A percentile compares a stretch with the other conserved stretches of the same genome.
Evolutionary conservation across 2,329 filamentous ascomycete genomes (phyloP).

Genomic region (Cryphonectria carpinicola): DNA sequence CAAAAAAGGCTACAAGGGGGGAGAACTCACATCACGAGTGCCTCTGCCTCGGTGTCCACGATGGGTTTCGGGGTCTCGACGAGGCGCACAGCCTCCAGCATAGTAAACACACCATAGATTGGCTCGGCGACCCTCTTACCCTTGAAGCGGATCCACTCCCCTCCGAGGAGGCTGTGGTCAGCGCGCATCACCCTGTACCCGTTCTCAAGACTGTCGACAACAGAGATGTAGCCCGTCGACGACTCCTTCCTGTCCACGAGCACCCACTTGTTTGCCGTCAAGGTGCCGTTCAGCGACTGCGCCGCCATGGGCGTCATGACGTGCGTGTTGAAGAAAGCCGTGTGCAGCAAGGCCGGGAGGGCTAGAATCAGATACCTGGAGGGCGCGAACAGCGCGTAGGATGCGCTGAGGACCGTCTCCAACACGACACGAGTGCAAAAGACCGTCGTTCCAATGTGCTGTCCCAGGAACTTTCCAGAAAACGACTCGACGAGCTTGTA

Average conservation of each 20-base stretch:
- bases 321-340: constrained; percentile 74
- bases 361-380: constrained; percentile 69
- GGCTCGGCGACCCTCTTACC: constrained; percentile 72
- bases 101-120: constrained; percentile 94
- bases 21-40: constrained; percentile 77
- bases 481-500: constrained; percentile 58
- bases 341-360: constrained; percentile 74
- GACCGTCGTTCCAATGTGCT: constrained; percentile 63
- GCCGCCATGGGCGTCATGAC: constrained; percentile 65
- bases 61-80: constrained; percentile 62
- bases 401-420: constrained; percentile 66
- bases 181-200: constrained; percentile 85
- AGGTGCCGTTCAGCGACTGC: constrained; percentile 64
- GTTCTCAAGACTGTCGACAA: constrained; percentile 73
- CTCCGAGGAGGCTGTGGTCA: constrained; percentile 91
- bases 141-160: constrained; percentile 74
- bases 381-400: constrained; percentile 69
- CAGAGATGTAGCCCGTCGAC: constrained; percentile 87
- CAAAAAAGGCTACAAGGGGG: background rate
- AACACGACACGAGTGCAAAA: constrained; percentile 73
- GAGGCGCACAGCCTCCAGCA: constrained; percentile 88
- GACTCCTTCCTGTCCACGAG: constrained; percentile 84
- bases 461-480: constrained; percentile 46
- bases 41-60: constrained; percentile 70
- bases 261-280: constrained; percentile 70